phyloP scores from a whole-genome alignment of 1,284 basidiomycete species.

The Chiua sp. region DNA sequence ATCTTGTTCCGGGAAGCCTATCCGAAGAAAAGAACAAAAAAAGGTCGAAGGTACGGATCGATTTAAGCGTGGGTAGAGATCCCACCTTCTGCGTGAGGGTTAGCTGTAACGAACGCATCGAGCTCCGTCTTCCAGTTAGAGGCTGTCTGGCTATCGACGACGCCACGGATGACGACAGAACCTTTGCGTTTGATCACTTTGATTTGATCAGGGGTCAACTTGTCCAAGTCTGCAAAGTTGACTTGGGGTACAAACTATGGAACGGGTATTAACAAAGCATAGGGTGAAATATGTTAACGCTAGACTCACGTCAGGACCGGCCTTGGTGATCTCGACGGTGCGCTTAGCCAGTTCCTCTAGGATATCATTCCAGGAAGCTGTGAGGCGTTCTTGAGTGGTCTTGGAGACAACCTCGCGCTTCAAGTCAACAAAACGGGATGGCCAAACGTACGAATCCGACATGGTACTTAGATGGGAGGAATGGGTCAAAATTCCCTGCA shows the following conservation, averaged over 20 bases:
- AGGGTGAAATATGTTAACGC: not conserved
- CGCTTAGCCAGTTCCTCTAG: slow-evolving; percentile 52
- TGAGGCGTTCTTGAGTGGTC: slow-evolving; percentile 53
- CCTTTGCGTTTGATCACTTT: slow-evolving; percentile 60
- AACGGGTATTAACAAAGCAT: not conserved
- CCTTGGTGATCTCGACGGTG: slow-evolving; percentile 49
- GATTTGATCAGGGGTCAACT: slow-evolving; percentile 50
- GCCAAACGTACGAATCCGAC: slow-evolving; percentile 30
- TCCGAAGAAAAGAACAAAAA: not conserved
- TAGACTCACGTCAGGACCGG: slow-evolving; percentile 54
- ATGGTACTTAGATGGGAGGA: slow-evolving; percentile 10
- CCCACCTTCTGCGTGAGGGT: slow-evolving; percentile 58
- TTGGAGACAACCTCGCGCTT: slow-evolving; percentile 59
- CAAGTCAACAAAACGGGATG: slow-evolving; percentile 54
- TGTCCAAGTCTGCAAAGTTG: slow-evolving; percentile 57
- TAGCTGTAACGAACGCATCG: slow-evolving; percentile 59
- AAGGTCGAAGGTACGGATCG: not conserved
- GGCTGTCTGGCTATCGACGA: slow-evolving; percentile 62
- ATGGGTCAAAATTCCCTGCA: not conserved
- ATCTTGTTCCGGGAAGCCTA: slow-evolving; percentile 60
- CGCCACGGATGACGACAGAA: slow-evolving; percentile 63
- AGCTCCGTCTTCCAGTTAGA: slow-evolving; percentile 60
- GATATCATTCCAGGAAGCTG: slow-evolving; percentile 62
- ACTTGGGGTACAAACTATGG: slow-evolving; percentile 61
- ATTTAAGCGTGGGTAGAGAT: not conserved